phyloP scores from a whole-genome alignment of 768 basidiomycete genomes.

The Imleria badia region DNA sequence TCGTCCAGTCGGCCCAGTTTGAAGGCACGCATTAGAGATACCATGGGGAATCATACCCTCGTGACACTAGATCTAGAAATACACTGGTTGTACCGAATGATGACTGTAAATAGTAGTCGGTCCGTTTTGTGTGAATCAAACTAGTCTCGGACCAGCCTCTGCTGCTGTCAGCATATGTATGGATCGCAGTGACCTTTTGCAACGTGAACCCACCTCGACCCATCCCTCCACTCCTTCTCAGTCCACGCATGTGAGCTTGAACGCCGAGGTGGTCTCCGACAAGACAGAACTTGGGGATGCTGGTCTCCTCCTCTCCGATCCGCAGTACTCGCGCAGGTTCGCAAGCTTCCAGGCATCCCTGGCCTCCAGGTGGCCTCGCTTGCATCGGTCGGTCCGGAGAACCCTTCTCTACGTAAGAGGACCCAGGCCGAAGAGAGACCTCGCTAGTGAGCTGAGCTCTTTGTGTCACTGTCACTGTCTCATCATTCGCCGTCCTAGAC shows the following conservation, averaged over 20 bases:
- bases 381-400: conserved; percentile 12
- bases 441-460: conserved; percentile 37
- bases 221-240: conserved; percentile 6
- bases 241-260: conserved; percentile 13
- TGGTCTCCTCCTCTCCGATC: not conserved
- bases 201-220: not conserved
- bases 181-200: too few relatives aligned
- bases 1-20: conserved; percentile 18
- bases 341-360: conserved; percentile 7
- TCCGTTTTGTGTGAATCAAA: not conserved
- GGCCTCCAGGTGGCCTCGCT: conserved; percentile 17
- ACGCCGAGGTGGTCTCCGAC: not conserved
- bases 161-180: too few relatives aligned
- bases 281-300: conserved; percentile 7
- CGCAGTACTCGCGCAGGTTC: not conserved
- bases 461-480: not conserved
- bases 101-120: not conserved
- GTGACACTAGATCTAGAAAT: conserved; percentile 1
- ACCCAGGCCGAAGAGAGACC: conserved; percentile 56
- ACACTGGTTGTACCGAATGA: too few relatives aligned
- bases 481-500: conserved; percentile 35
- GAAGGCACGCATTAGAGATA: not conserved
- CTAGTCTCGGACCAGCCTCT: too few relatives aligned
- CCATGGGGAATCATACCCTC: not conserved
- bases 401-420: conserved; percentile 48